Evolutionary conservation across 345 rosid genomes (phyloP).

Genomic region (Eucalyptus pauciflora): DNA sequence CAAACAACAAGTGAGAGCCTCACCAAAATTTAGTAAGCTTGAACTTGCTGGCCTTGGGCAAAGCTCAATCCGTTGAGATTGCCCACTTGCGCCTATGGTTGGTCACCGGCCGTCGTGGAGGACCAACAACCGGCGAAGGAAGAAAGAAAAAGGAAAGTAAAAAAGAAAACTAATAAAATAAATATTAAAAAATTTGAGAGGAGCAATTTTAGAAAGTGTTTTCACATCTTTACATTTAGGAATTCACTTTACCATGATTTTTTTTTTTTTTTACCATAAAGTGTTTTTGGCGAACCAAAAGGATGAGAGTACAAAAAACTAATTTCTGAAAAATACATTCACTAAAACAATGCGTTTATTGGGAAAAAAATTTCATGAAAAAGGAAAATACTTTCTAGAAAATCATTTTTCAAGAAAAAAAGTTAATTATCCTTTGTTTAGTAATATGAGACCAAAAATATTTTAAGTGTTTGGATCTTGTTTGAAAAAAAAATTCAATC

Average conservation of each 20-base stretch:
- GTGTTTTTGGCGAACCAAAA: accelerated
- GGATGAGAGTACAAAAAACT: accelerated
- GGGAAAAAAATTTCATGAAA: no score
- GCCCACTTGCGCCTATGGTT: accelerated
- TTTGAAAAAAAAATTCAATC: no score
- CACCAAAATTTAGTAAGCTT: no score
- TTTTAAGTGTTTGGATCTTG: accelerated
- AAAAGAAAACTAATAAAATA: no score
- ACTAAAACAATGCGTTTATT: no score
- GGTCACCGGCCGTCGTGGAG: accelerated
- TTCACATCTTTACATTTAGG: neutral
- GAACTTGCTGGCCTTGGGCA: accelerated
- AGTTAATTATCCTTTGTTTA: no score
- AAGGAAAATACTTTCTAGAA: accelerated
- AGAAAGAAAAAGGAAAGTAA: neutral
- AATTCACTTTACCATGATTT: no score
- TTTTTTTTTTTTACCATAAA: accelerated
- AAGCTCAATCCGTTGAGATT: accelerated
- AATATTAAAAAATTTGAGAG: accelerated
- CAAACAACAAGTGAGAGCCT: accelerated
- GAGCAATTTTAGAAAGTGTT: accelerated
- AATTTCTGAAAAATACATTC: accelerated
- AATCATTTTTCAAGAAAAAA: no score
- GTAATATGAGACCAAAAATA: no score
- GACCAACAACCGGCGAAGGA: accelerated